phyloP scores from a whole-genome alignment of 2,329 filamentous ascomycete species.

The Metarhizium robertsii region DNA sequence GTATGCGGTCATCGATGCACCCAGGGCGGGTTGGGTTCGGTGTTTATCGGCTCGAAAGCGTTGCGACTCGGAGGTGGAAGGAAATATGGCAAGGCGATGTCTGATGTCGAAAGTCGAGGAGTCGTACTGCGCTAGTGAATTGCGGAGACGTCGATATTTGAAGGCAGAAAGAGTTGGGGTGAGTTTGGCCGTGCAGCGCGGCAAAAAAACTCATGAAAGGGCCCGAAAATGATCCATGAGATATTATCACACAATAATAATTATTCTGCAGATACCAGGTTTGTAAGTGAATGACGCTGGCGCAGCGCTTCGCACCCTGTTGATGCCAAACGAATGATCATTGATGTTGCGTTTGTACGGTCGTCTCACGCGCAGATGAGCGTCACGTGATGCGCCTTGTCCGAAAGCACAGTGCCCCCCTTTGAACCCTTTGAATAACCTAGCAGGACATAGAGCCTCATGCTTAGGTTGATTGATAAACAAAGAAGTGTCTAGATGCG shows the following conservation, averaged over 20 bases:
- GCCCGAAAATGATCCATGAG: not conserved
- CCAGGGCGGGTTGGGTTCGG: constrained; percentile 1
- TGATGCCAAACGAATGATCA: constrained; percentile 4
- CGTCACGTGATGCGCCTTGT: constrained; percentile 1
- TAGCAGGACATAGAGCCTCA: too few species aligned
- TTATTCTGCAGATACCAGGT: not conserved
- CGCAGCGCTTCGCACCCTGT: constrained; percentile 5
- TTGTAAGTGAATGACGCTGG: constrained; percentile 1
- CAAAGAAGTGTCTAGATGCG: too few species aligned
- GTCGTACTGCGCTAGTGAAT: constrained; percentile 11
- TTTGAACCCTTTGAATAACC: too few species aligned
- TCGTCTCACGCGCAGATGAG: not conserved
- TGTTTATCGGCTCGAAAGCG: not conserved
- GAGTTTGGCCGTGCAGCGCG: constrained; percentile 5
- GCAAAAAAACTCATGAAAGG: constrained; percentile 1
- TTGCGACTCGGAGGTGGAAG: not conserved
- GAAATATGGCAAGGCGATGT: constrained; percentile 1
- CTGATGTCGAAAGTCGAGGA: constrained; percentile 5
- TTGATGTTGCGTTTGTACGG: constrained; percentile 2
- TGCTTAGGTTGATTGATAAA: too few species aligned
- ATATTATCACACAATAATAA: not conserved
- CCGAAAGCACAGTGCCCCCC: not conserved
- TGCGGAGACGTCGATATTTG: constrained; percentile 10
- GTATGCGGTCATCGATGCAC: constrained; percentile 12
- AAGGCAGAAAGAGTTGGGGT: not conserved